phyloP scores from a whole-genome alignment of 371 early-diverging fungal genomes.

The Mortierella sp. region DNA sequence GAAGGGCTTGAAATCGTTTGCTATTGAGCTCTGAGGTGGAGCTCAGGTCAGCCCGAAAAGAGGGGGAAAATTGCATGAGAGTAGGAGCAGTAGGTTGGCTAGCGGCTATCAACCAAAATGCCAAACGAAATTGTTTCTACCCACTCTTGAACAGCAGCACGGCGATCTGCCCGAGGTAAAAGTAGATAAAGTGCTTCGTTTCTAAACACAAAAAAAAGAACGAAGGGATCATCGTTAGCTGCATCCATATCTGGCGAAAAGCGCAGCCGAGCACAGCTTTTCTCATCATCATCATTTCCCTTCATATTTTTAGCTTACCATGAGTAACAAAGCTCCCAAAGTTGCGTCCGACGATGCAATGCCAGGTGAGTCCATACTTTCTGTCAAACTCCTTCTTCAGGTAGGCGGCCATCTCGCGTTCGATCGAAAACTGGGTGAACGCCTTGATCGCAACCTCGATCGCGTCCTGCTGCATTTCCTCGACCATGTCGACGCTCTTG shows the following conservation, averaged over 20 bases:
- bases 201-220: slow-evolving; percentile 59
- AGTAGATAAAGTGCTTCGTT: slow-evolving; percentile 97
- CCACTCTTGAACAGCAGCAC: slow-evolving; percentile 96
- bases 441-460: slow-evolving; percentile 93
- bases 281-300: background rate
- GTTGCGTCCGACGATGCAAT: slow-evolving; percentile 97
- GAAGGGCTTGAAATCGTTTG: too few species aligned
- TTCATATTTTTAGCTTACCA: slow-evolving; percentile 66
- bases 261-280: background rate
- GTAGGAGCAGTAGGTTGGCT: too few species aligned
- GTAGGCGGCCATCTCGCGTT: slow-evolving; percentile 76
- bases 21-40: too few species aligned
- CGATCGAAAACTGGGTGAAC: slow-evolving; percentile 93
- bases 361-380: slow-evolving; percentile 98
- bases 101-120: background rate
- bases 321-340: slow-evolving; percentile 99
- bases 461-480: slow-evolving; percentile 97
- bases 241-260: background rate
- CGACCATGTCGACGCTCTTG: slow-evolving; percentile 98
- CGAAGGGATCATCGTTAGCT: background rate
- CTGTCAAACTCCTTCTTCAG: slow-evolving; percentile 98
- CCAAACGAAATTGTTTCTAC: slow-evolving; percentile 55
- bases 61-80: too few species aligned
- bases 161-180: slow-evolving; percentile 96
- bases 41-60: too few species aligned